phyloP scores from a whole-genome alignment of 495 filamentous ascomycete genomes.

The Aspergillus haitiensis region DNA sequence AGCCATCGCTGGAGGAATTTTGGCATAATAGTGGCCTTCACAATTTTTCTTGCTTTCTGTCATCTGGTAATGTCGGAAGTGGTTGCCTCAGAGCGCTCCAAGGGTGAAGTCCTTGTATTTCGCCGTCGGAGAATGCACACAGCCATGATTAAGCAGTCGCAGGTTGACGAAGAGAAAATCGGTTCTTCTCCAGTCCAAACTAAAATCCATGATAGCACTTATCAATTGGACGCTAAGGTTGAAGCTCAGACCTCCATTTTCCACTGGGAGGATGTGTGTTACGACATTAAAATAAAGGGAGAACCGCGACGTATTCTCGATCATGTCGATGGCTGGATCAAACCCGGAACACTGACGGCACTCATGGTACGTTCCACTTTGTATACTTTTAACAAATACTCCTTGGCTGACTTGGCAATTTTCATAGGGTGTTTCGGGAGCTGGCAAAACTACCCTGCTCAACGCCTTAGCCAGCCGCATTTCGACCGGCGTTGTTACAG shows the following conservation, averaged over 20 bases:
- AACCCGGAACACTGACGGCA: conserved; percentile 64
- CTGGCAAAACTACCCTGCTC: conserved; percentile 62
- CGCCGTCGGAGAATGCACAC: conserved; percentile 29
- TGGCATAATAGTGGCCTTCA: conserved; percentile 53
- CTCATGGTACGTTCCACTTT: conserved; percentile 48
- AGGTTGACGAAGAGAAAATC: conserved; percentile 18
- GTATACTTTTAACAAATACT: background rate
- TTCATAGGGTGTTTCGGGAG: conserved; percentile 45
- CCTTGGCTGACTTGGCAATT: background rate
- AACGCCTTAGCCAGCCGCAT: conserved; percentile 55
- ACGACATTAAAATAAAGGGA: conserved; percentile 57
- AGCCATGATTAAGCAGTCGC: conserved; percentile 15
- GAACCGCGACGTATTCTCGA: conserved; percentile 54
- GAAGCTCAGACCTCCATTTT: conserved; percentile 55
- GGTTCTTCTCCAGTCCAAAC: background rate
- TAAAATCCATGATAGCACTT: conserved; percentile 5
- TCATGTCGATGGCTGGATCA: conserved; percentile 63
- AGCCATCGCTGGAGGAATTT: conserved; percentile 61
- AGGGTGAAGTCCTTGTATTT: conserved; percentile 46
- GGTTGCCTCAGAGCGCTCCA: conserved; percentile 1
- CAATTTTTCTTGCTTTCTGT: background rate
- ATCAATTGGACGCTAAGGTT: conserved; percentile 22
- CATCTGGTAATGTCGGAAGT: background rate
- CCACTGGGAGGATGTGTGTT: conserved; percentile 70
- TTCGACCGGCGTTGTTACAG: conserved; percentile 50